phyloP scores from a whole-genome alignment of 176 grass and related monocot genomes.

The Phoenix roebelenii region DNA sequence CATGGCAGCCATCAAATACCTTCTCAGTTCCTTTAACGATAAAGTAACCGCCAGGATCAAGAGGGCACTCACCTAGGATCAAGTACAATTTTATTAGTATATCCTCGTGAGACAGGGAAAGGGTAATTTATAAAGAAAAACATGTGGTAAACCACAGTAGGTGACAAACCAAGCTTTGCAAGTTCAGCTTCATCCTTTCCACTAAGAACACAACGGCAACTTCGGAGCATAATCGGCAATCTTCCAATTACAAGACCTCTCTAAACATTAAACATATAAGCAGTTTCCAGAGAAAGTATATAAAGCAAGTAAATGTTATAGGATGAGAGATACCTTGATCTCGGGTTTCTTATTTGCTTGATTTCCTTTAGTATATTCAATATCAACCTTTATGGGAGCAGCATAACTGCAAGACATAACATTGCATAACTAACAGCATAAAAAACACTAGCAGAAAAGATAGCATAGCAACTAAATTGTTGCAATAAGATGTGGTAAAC shows the following conservation, averaged over 20 bases:
- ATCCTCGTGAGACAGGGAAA: no score
- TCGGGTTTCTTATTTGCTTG: constrained; percentile 13
- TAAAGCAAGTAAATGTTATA: constrained; percentile 6
- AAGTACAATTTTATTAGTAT: background rate
- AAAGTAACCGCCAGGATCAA: constrained; percentile 97
- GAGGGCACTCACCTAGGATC: constrained; percentile 75
- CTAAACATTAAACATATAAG: constrained; percentile 14
- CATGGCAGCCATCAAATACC: constrained; percentile 24
- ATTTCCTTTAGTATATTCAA: constrained; percentile 62
- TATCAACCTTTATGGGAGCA: constrained; percentile 59
- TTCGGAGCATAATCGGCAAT: constrained; percentile 90
- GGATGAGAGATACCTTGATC: constrained; percentile 17
- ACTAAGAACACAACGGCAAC: constrained; percentile 46
- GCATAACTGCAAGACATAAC: constrained; percentile 46
- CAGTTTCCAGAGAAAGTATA: constrained; percentile 2
- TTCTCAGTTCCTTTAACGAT: constrained; percentile 91
- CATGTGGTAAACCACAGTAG: constrained; percentile 1
- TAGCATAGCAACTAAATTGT: no score
- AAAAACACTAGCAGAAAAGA: background rate
- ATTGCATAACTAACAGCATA: background rate
- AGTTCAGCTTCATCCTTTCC: constrained; percentile 81
- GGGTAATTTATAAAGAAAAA: no score
- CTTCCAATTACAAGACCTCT: constrained; percentile 41
- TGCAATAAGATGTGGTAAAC: no score
- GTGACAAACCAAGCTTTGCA: constrained; percentile 46